These are phyloP conservation scores for Starmera amethionina DNA, from an alignment of 805 yeast species.

Conservation along the genomic window DNA sequence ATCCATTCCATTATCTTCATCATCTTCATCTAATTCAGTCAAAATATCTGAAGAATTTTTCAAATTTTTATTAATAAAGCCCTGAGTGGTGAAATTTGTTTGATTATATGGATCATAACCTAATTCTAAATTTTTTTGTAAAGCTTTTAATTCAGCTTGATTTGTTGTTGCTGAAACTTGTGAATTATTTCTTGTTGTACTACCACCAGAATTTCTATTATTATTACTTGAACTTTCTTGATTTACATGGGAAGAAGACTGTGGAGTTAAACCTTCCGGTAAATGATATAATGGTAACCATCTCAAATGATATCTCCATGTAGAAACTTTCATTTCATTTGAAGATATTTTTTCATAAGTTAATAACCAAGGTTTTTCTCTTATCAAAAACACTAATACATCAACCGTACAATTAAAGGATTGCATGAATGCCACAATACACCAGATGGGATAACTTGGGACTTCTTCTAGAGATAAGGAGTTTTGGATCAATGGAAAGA, in stretches of 20 bases:
- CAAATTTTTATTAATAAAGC: neutral
- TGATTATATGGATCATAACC: too few species aligned
- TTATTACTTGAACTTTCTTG: neutral
- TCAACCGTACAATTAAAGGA: conserved; percentile 78
- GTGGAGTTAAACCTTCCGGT: conserved; percentile 18
- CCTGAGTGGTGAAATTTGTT: too few species aligned
- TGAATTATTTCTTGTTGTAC: neutral
- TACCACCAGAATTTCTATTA: conserved; percentile 3
- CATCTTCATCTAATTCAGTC: conserved; percentile 2
- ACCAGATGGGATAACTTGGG: conserved; percentile 53
- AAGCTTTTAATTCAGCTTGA: too few species aligned
- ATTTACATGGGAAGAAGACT: too few species aligned
- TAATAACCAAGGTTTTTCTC: conserved; percentile 74
- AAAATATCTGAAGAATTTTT: conserved; percentile 1
- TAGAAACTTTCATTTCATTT: conserved; percentile 11
- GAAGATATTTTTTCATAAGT: conserved; percentile 20
- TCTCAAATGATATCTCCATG: conserved; percentile 31
- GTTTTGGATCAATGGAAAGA: conserved; percentile 65
- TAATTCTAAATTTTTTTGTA: too few species aligned
- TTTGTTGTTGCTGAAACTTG: neutral
- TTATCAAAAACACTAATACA: conserved; percentile 58
- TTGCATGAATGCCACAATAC: conserved; percentile 65
- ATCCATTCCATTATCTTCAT: conserved; percentile 26
- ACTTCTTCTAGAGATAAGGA: conserved; percentile 40
- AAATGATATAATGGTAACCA: conserved; percentile 36